Base-by-base conservation (phyloP, 108 stramenopile genomes). In the Skeletonema tropicum region DNA sequence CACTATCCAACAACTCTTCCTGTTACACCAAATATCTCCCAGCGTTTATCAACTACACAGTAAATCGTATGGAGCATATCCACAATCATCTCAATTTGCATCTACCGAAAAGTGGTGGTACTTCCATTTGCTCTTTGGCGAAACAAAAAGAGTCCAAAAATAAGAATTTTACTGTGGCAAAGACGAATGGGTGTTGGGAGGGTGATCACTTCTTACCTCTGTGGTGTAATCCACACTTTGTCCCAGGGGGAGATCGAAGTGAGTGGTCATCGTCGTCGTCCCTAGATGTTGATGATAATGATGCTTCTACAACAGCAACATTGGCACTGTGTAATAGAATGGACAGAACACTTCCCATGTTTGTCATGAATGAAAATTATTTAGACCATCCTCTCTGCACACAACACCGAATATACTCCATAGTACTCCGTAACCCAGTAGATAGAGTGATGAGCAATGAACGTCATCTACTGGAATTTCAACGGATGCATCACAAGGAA, bases 361-460 rank as follows among this genome's bases (percentile, higher is more conserved):
- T 74, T 32, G 57, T 66, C 19, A 74, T 74, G 74, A 66, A 74
- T 42, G 74, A 74, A 39, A 74, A 74, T 29, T 74, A 74, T 60
- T 31, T 74, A 6, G 74, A 74, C 65, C 48, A 66, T 12, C 74
- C 74, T 7, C 49, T 74, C 0, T 74, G 74, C 57, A 39, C 52
- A 5, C 29, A 57, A 1, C 32, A 65, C 1, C 49, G 74, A 17
- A 26, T 66, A 6, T 74, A 74, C 42, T 74, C 74, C 0, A 58
- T 64, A 5, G 19, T 58, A 36, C 38, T 74, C 29, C 49, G 74
- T 7, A n/a, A 66, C n/a, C 74, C 74, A 3, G 17, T 66, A 0
- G 74, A 74, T 9, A 42, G 74, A 25, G 74, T 49, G 41, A 65
- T 65, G 64, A 74, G 74, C 17, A 2, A 74, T 15, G 74, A 74